Evolutionary conservation across 2,329 filamentous ascomycete species (phyloP).

Genomic region (Alternaria hordeiaustralica): DNA sequence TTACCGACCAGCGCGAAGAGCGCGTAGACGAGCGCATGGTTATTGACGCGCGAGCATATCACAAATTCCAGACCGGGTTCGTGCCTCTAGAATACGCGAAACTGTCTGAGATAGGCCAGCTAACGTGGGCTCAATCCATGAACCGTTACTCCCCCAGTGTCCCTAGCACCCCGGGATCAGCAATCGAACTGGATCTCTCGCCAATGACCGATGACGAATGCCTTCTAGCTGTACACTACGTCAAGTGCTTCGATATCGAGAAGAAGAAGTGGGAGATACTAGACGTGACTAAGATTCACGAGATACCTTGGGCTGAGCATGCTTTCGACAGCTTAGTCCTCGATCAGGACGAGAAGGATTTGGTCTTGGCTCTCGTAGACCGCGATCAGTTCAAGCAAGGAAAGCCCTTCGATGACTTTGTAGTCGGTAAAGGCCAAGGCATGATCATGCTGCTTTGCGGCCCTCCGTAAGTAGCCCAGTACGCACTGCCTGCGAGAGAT

Average conservation of each 20-base stretch:
- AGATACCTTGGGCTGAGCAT: conserved; percentile 53
- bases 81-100: conserved; percentile 3
- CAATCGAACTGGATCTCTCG: conserved; percentile 8
- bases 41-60: conserved; percentile 19
- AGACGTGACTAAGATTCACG: conserved; percentile 41
- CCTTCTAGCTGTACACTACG: conserved; percentile 12
- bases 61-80: conserved; percentile 1
- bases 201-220: conserved; percentile 24
- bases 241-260: conserved; percentile 24
- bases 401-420: conserved; percentile 45
- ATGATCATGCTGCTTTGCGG: neutral
- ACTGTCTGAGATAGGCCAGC: conserved; percentile 11
- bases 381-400: conserved; percentile 48
- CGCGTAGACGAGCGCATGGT: neutral
- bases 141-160: conserved; percentile 13
- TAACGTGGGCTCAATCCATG: conserved; percentile 23
- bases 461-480: neutral
- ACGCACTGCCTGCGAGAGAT: neutral
- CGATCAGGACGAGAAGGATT: conserved; percentile 55
- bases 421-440: conserved; percentile 35
- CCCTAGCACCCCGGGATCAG: neutral
- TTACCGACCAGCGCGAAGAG: neutral
- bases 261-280: conserved; percentile 24
- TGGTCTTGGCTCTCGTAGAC: conserved; percentile 57
- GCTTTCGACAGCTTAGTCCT: conserved; percentile 60